Base-by-base conservation (phyloP, 1,284 basidiomycete species). In the Gymnopus androsaceus region DNA sequence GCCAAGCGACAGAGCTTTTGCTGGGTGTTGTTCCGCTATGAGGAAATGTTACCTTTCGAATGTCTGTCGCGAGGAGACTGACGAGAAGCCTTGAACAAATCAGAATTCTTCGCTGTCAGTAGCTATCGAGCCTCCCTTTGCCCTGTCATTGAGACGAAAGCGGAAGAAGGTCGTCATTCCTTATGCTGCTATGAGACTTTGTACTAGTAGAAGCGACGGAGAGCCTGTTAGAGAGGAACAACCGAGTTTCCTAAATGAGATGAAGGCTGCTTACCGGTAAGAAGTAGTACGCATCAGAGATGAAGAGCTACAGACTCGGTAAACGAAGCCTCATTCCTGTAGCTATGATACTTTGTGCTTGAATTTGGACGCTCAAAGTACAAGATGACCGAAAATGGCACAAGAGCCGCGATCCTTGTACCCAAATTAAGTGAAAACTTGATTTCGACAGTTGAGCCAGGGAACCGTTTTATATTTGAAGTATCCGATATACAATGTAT, bases 11-110 rank as follows among this genome's bases (percentile, higher is more conserved):
- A n/a, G 4, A 34, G 36, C 36, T 38, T 50, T 48, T 19, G 33
- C 46, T 31, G 21, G 23, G 12, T 15, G 48, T 50, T 50, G 48
- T 50, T 50, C 48, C 15, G 25, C n/a, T 27, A 50, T n/a, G 19
- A 38, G 48, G 36, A 37, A 38, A 37, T 9, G 17, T 27, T n/a
- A 12, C 19, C 28, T 46, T 46, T 23, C 31, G n/a, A 31, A 31
- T 9, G 25, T 17, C 45, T 11, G 25, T 36, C 17, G 33, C 48
- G 21, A 37, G 21, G 36, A 25, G 25, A 46, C 28, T 19, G 25
- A 27, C 25, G 30, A 38, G 11, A 19, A 28, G 15, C 27, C 2
- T 11, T 9, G 28, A 3, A 19, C 15, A 36, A 37, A n/a, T n/a
- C n/a, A n/a, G n/a, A n/a, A n/a, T n/a, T n/a, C n/a, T n/a, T n/a